These are phyloP conservation scores for Phytopythium montanum DNA, from an alignment of 352 stramenopile genomes.

Conservation along the genomic window DNA sequence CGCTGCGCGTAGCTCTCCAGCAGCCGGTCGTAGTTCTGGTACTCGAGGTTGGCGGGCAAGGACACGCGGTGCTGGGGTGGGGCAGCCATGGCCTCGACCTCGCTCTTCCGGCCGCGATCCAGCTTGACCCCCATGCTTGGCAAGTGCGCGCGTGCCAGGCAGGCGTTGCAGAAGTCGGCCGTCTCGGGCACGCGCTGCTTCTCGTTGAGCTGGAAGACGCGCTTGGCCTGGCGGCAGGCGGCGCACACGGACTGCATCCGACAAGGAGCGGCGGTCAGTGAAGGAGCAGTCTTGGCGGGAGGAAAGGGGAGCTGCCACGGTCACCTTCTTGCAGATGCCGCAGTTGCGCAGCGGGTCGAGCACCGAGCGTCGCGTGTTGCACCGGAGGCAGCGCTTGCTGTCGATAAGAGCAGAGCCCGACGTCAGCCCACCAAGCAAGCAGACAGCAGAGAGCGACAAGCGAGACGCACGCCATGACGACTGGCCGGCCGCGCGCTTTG, in stretches of 20 bases:
- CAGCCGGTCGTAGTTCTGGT: conserved; percentile 8
- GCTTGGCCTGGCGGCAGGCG: conserved; percentile 26
- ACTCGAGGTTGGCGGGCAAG: not conserved
- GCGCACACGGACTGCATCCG: conserved; percentile 26
- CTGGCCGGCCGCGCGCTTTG: conserved; percentile 24
- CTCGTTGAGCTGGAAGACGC: conserved; percentile 30
- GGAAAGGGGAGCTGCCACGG: too few relatives aligned
- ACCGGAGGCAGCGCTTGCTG: conserved; percentile 44
- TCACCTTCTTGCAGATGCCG: conserved; percentile 40
- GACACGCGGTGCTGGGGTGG: not conserved
- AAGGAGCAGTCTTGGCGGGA: too few relatives aligned
- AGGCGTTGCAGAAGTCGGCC: conserved; percentile 41
- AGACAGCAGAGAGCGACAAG: too few relatives aligned
- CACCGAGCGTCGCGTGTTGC: conserved; percentile 22
- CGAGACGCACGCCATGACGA: conserved; percentile 20
- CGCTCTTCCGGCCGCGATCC: too few relatives aligned
- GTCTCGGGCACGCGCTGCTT: conserved; percentile 24
- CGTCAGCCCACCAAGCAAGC: not conserved
- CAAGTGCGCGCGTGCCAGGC: conserved; percentile 24
- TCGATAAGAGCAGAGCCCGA: not conserved
- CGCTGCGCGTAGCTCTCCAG: not conserved
- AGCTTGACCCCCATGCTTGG: not conserved
- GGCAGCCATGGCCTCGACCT: not conserved
- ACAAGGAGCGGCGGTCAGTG: not conserved
- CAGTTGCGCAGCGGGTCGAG: conserved; percentile 31